Conservation (phyloP, 1,284 basidiomycete species). For the Rhodotorula sp. region DNA sequence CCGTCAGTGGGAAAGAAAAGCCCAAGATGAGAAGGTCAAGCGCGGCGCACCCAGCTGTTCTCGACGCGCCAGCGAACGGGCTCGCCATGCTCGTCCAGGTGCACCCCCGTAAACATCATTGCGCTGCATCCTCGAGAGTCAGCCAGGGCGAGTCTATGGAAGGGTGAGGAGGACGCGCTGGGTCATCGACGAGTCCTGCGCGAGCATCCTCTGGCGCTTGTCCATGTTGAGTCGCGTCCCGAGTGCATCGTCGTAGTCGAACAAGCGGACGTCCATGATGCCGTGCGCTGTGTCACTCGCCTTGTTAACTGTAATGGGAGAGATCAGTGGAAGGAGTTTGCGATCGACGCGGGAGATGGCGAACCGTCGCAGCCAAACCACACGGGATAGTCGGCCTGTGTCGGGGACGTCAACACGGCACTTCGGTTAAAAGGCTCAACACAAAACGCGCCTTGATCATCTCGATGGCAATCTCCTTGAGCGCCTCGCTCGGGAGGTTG, state of each 20-base stretch:
- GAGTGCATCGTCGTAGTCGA: conserved; percentile 62
- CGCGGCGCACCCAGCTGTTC: conserved; percentile 74
- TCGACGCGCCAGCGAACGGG: conserved; percentile 89
- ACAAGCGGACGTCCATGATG: conserved; percentile 57
- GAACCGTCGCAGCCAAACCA: conserved; percentile 66
- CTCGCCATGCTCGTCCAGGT: conserved; percentile 70
- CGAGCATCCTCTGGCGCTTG: conserved; percentile 81
- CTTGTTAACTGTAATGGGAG: conserved; percentile 39
- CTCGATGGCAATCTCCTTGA: conserved; percentile 72
- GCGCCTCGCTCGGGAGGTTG: conserved; percentile 76
- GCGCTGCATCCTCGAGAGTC: conserved; percentile 53
- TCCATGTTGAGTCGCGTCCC: conserved; percentile 62
- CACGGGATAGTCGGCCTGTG: conserved; percentile 64
- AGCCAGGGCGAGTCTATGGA: no score
- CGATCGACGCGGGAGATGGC: conserved; percentile 11
- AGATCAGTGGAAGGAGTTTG: not conserved
- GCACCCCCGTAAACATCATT: conserved; percentile 77
- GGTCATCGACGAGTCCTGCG: conserved; percentile 82
- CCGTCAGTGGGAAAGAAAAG: no score
- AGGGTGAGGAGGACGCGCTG: conserved; percentile 54
- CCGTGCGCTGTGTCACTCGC: conserved; percentile 45
- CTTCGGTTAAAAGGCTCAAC: no score
- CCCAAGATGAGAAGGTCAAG: not conserved
- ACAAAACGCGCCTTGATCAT: conserved; percentile 44
- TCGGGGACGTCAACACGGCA: not conserved